phyloP scores from a whole-genome alignment of 148 eudicot genomes.

The Fallopia convolvulus region DNA sequence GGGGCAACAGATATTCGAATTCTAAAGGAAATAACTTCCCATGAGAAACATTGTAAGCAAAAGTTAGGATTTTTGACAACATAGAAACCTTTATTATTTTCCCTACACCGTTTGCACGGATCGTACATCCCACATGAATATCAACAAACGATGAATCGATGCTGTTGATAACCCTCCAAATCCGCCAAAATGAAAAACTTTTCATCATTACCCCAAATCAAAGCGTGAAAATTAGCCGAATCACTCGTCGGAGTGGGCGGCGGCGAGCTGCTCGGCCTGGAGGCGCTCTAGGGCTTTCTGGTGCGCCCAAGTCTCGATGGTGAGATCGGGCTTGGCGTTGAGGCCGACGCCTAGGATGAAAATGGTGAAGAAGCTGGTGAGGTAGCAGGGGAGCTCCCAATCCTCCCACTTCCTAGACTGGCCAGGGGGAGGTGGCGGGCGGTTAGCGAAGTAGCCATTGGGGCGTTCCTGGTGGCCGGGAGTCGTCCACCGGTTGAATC shows the following conservation, averaged over 20 bases:
- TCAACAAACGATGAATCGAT: neutral
- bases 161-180: neutral
- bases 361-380: slow-evolving; percentile 88
- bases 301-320: slow-evolving; percentile 98
- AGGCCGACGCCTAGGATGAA: slow-evolving; percentile 95
- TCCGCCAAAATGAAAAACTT: neutral
- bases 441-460: slow-evolving; percentile 80
- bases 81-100: neutral
- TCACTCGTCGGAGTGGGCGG: slow-evolving; percentile 32
- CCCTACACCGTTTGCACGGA: slow-evolving; percentile 10
- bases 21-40: neutral
- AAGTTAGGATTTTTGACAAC: neutral
- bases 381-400: slow-evolving; percentile 95
- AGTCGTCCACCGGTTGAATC: slow-evolving; percentile 53
- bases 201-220: slow-evolving; percentile 6
- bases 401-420: slow-evolving; percentile 89
- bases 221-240: neutral
- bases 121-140: neutral
- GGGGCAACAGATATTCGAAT: slow-evolving; percentile 2
- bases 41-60: neutral
- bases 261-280: slow-evolving; percentile 26
- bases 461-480: slow-evolving; percentile 96
- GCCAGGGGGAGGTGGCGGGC: slow-evolving; percentile 73
- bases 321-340: slow-evolving; percentile 85
- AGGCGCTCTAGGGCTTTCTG: slow-evolving; percentile 84